Evolutionary conservation across 805 yeast genomes (phyloP), one percentile per base, ranked within the genome.

Genomic region (Scheffersomyces amazonensis): DNA sequence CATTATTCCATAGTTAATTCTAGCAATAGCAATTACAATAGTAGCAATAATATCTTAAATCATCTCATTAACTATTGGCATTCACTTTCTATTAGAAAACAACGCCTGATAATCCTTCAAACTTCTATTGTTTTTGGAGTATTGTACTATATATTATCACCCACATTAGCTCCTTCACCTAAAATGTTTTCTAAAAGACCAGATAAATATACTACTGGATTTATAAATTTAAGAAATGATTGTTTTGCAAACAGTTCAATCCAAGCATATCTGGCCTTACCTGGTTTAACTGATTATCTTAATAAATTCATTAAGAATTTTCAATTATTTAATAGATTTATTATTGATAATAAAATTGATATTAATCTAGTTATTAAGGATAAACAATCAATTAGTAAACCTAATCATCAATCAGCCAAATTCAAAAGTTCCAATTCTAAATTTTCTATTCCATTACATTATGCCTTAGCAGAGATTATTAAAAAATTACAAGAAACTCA

Each of bases 181-280:
- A 31, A 40, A 34, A 69, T 69, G 75, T 68, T 61, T 47, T 71
- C 66, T 34, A 75, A 72, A 39, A 66, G 93, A 54, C 80, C 83
- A 6, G 91, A 84, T 47, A 81, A 76, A 47, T 69, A 78, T 52
- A 83, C 96, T 9, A 87, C 93, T 0, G 97, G 97, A 2, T 66
- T 91, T 32, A 72, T 81, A 48, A 93, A 91, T 58, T 70, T 81
- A 46, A 76, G 90, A 42, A 87, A 87, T 47, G 96, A 89, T 57
- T 91, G 99, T 59, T 91, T 87, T 65, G 96, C 96, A 43, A 91
- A 93, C 54, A 78, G 95, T 6, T 81, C 90, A 1, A 53, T 93
- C 15, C 99, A 91, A 58, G 93, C 90, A 0, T 71, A 85, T 38
- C 75, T 82, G 13, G 63, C 88, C 0, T 55, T 83, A 13, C 81